Conservation (phyloP, 2,329 filamentous ascomycete genomes). For the Aspergillus sergii region DNA sequence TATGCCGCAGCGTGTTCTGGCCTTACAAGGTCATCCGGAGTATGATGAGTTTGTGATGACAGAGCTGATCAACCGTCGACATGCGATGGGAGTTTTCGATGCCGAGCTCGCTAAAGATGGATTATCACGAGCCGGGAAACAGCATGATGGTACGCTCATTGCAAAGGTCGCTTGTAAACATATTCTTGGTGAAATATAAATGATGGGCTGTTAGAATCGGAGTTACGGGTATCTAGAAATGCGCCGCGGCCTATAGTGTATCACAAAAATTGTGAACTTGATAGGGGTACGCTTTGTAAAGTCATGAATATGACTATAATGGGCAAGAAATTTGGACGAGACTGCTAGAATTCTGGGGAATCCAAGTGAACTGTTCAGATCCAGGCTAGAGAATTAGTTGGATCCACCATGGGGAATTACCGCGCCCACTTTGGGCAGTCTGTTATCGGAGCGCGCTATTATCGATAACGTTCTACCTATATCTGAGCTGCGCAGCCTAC, state of each 20-base stretch:
- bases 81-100: conserved; percentile 25
- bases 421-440: neutral
- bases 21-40: conserved; percentile 55
- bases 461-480: neutral
- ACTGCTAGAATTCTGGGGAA: neutral
- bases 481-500: neutral
- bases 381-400: neutral
- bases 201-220: too few relatives aligned
- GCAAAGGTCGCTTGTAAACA: conserved; percentile 16
- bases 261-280: neutral
- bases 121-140: conserved; percentile 19
- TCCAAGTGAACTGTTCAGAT: neutral
- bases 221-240: neutral
- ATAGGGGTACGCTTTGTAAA: neutral
- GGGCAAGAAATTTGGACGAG: neutral
- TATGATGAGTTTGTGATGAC: conserved; percentile 45
- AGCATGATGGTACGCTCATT: conserved; percentile 28
- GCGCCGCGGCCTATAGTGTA: neutral
- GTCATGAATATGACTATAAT: neutral
- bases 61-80: conserved; percentile 29
- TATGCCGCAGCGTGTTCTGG: conserved; percentile 41
- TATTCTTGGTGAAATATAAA: neutral
- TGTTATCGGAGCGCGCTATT: conserved; percentile 3
- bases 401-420: neutral
- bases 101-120: conserved; percentile 26